Conservation (phyloP, 768 basidiomycete genomes). For the Rhodosporidiobolus odoratus region DNA sequence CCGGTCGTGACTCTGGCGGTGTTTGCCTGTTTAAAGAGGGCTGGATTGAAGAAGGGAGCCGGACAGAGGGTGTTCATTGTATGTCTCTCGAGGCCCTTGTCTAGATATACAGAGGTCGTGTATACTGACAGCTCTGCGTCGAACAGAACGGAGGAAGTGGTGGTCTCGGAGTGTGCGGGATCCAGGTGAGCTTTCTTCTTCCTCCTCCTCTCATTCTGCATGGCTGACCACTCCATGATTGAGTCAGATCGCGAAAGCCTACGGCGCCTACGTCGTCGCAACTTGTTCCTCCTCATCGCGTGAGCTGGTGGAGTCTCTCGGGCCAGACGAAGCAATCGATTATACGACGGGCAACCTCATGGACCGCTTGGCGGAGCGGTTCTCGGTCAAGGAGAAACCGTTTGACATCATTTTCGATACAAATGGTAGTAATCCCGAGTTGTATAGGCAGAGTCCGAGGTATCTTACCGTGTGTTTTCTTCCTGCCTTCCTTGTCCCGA, state of each 20-base stretch:
- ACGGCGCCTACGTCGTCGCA: conserved; percentile 30
- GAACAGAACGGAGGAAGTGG: conserved; percentile 28
- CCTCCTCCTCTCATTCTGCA: neutral
- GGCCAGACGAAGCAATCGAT: conserved; percentile 13
- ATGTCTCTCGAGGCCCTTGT: neutral
- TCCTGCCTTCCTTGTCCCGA: neutral
- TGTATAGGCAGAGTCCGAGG: conserved; percentile 54
- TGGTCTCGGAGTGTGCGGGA: conserved; percentile 17
- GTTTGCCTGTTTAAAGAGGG: conserved; percentile 54
- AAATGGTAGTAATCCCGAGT: neutral
- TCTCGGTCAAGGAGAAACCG: conserved; percentile 30
- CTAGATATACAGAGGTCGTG: neutral
- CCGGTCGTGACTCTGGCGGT: conserved; percentile 60
- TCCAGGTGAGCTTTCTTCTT: conserved; percentile 14
- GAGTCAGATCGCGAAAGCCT: conserved; percentile 22
- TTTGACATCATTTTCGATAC: conserved; percentile 62
- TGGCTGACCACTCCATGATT: neutral
- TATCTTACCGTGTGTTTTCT: conserved; percentile 51
- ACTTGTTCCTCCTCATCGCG: conserved; percentile 29
- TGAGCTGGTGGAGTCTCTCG: conserved; percentile 18
- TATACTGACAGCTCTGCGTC: no score
- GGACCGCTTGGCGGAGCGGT: neutral
- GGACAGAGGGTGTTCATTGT: conserved; percentile 30
- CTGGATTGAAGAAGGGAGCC: conserved; percentile 5
- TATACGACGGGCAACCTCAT: conserved; percentile 21